A percentile compares a stretch with the other conserved stretches of the same genome.
These are phyloP conservation scores for Phaffia australis DNA, from an alignment of 768 basidiomycete species.

Conservation along the genomic window DNA sequence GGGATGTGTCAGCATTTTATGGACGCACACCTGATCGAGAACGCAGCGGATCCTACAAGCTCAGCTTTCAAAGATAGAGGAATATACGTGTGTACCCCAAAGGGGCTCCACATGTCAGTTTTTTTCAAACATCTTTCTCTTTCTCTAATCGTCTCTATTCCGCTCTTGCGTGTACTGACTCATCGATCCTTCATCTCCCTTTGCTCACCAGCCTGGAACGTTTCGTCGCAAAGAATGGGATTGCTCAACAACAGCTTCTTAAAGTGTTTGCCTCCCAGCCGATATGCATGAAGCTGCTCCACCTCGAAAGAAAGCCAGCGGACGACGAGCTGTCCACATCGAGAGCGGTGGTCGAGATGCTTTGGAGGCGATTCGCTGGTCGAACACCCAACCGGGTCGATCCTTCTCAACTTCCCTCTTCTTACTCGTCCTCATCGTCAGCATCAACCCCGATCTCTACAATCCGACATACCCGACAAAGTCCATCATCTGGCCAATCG, in stretches of 20 bases:
- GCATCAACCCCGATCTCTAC: constrained; percentile 5
- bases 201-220: constrained; percentile 56
- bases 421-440: not conserved
- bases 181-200: not conserved
- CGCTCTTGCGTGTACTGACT: not conserved
- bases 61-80: constrained; percentile 96
- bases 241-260: constrained; percentile 83
- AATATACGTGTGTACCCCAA: constrained; percentile 88
- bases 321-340: constrained; percentile 98
- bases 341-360: constrained; percentile 80
- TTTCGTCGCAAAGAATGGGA: constrained; percentile 99
- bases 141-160: not conserved
- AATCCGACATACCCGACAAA: constrained; percentile 33
- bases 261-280: constrained; percentile 82
- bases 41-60: constrained; percentile 77
- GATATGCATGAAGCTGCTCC: constrained; percentile 83
- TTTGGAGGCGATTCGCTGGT: constrained; percentile 92
- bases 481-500: constrained; percentile 19
- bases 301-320: constrained; percentile 78
- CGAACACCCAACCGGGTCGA: constrained; percentile 68
- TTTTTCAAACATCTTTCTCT: not conserved
- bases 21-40: constrained; percentile 96
- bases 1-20: constrained; percentile 99
- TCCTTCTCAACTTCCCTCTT: constrained; percentile 46
- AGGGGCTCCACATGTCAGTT: constrained; percentile 76